phyloP scores from a whole-genome alignment of 2,329 filamentous ascomycete species.

The Lojkania enalia region DNA sequence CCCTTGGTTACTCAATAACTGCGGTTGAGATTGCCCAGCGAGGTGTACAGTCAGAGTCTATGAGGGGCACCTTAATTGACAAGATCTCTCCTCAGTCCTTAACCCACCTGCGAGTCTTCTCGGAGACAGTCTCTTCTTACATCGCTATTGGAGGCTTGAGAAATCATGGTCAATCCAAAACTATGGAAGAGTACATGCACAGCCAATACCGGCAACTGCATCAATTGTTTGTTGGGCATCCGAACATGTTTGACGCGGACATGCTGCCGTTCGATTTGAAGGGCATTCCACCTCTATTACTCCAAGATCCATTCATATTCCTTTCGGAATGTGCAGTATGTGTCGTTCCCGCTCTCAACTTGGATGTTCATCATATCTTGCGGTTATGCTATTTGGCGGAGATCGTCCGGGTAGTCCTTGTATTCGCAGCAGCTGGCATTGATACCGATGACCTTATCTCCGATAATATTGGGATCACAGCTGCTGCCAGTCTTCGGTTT shows the following conservation, averaged over 20 bases:
- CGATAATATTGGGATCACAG: background rate
- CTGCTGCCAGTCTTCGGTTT: background rate
- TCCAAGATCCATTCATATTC: constrained; percentile 76
- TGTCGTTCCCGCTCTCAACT: constrained; percentile 66
- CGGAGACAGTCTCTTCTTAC: constrained; percentile 87
- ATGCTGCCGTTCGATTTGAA: constrained; percentile 50
- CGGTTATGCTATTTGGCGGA: constrained; percentile 89
- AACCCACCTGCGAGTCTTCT: constrained; percentile 83
- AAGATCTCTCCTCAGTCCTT: constrained; percentile 82
- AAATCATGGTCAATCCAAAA: constrained; percentile 61
- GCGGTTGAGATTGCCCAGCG: constrained; percentile 90
- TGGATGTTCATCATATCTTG: constrained; percentile 78
- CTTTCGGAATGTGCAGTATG: constrained; percentile 77
- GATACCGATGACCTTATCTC: background rate
- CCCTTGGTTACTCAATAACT: constrained; percentile 82
- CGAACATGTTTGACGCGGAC: constrained; percentile 44
- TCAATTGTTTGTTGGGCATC: constrained; percentile 69
- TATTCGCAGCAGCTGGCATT: constrained; percentile 45
- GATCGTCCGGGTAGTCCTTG: constrained; percentile 76
- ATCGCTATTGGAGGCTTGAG: constrained; percentile 74
- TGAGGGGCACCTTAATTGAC: constrained; percentile 74
- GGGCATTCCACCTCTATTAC: constrained; percentile 59
- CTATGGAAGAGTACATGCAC: constrained; percentile 69
- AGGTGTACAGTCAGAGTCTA: constrained; percentile 71
- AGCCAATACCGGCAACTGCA: constrained; percentile 71